These are phyloP conservation scores for Fusarium subtropicale DNA, from an alignment of 2,329 filamentous ascomycete genomes.

Conservation along the genomic window DNA sequence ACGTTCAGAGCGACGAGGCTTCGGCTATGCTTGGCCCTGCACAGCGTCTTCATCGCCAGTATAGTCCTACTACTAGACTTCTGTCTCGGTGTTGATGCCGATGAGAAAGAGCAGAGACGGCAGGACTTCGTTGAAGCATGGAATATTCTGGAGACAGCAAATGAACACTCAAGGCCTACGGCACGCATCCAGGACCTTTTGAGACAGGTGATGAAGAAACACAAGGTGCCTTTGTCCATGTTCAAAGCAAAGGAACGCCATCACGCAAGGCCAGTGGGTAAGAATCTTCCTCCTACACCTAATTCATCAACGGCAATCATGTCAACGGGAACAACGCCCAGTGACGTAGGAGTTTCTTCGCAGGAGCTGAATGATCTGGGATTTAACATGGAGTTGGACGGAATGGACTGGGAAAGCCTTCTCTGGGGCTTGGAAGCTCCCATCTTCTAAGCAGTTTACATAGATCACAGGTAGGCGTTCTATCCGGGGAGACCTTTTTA, in stretches of 20 bases:
- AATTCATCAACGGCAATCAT: conserved; percentile 40
- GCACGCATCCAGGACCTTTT: conserved; percentile 50
- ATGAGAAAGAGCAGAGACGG: conserved; percentile 42
- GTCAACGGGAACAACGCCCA: conserved; percentile 26
- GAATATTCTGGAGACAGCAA: conserved; percentile 50
- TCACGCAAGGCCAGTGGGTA: background rate
- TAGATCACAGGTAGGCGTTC: background rate
- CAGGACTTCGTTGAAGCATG: conserved; percentile 49
- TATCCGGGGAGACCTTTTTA: background rate
- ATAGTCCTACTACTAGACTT: conserved; percentile 52
- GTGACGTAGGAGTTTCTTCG: conserved; percentile 28
- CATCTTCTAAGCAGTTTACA: conserved; percentile 41
- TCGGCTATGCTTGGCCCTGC: conserved; percentile 48
- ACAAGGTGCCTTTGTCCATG: conserved; percentile 43
- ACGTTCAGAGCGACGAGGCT: conserved; percentile 47
- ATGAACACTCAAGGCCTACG: conserved; percentile 47
- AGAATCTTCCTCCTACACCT: conserved; percentile 47
- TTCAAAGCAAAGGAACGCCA: conserved; percentile 7
- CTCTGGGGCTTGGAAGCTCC: conserved; percentile 52
- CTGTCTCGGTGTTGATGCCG: conserved; percentile 44
- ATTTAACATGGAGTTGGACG: conserved; percentile 50
- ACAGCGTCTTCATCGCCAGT: conserved; percentile 52
- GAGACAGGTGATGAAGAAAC: conserved; percentile 50
- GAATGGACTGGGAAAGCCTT: conserved; percentile 53
- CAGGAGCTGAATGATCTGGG: conserved; percentile 48